Conservation (phyloP, 192 early-diverging fungal genomes). For the Cetraspora pellucida region DNA sequence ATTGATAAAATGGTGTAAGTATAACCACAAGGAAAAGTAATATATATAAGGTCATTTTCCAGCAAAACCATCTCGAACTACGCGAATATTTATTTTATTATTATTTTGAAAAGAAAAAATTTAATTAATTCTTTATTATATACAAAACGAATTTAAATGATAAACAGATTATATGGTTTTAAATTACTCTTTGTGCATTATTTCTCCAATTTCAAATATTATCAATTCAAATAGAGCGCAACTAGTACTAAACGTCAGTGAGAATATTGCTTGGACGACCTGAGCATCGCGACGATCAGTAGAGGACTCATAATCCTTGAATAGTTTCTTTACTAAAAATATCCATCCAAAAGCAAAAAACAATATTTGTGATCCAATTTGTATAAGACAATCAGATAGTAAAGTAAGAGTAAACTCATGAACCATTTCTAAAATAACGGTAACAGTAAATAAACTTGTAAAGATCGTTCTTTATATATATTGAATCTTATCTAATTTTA, state of each 20-base stretch:
- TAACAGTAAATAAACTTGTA: too few relatives aligned
- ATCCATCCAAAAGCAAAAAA: constrained; percentile 75
- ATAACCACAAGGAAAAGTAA: constrained; percentile 70
- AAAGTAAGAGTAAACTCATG: constrained; percentile 35
- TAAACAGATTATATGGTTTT: neutral
- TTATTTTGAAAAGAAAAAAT: neutral
- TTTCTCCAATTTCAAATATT: constrained; percentile 76
- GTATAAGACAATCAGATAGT: constrained; percentile 54
- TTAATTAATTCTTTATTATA: neutral
- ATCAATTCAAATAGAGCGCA: constrained; percentile 82
- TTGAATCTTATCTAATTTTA: too few relatives aligned
- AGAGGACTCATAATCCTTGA: constrained; percentile 67
- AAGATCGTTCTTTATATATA: too few relatives aligned
- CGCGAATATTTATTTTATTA: neutral
- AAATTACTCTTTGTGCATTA: constrained; percentile 62
- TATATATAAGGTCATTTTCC: constrained; percentile 70
- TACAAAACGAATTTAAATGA: neutral
- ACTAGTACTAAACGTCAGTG: constrained; percentile 74
- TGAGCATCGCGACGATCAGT: constrained; percentile 44
- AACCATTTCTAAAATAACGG: neutral
- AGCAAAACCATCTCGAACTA: constrained; percentile 73
- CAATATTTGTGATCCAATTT: constrained; percentile 61
- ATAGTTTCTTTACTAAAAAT: constrained; percentile 69
- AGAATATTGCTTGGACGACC: constrained; percentile 69
- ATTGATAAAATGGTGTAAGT: constrained; percentile 78